These are phyloP conservation scores for Gossypium davidsonii DNA, from an alignment of 441 rosid species.

Conservation along the genomic window DNA sequence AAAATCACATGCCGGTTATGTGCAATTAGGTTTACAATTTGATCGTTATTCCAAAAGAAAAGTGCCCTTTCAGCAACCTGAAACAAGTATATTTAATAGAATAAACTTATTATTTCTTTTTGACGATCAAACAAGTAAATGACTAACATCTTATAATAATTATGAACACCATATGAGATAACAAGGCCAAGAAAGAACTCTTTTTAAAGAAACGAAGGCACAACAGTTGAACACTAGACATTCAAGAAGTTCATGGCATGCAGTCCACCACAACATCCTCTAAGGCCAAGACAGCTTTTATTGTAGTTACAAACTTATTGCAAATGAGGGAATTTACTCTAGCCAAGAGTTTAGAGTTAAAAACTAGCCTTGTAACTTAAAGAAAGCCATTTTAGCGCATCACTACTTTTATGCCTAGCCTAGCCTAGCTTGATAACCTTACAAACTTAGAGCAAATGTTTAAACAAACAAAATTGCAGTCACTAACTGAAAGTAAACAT, in stretches of 20 bases:
- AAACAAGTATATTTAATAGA: constrained; percentile 10
- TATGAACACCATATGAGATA: not conserved
- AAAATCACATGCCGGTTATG: constrained; percentile 61
- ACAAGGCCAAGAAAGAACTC: not conserved
- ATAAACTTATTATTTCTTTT: not conserved
- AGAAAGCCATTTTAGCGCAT: not conserved
- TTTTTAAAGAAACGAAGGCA: not conserved
- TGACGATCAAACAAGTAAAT: not conserved
- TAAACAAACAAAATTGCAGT: not conserved
- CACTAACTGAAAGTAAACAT: not conserved
- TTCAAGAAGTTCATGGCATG: not conserved
- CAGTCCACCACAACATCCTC: not conserved
- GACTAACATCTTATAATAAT: not conserved
- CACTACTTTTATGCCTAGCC: not conserved
- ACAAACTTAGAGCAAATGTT: not conserved
- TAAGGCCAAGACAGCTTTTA: not conserved
- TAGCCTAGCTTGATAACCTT: not conserved
- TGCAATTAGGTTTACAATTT: constrained; percentile 63
- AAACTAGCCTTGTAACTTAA: not conserved
- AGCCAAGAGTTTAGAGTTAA: not conserved
- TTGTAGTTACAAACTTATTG: not conserved
- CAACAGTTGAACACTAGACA: not conserved
- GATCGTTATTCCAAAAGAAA: constrained; percentile 94
- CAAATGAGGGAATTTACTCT: not conserved
- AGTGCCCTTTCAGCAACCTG: constrained; percentile 95